Evolutionary conservation across 176 grass and related monocot genomes (phyloP).

Genomic region (Bothriochloa decipiens): DNA sequence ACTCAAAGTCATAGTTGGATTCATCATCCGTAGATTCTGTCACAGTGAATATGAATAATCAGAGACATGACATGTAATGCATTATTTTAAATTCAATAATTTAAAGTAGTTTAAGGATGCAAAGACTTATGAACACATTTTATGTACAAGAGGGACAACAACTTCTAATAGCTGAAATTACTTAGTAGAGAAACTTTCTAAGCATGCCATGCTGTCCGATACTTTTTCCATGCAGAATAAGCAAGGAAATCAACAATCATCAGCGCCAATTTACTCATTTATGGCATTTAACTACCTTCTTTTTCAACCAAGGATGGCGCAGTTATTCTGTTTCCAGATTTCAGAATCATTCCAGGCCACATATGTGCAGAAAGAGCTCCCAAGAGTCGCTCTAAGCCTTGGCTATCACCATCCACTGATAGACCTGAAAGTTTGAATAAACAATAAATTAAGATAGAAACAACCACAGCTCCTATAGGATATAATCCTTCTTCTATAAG

Average conservation of each 20-base stretch:
- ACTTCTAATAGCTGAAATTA: constrained; percentile 2
- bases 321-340: constrained; percentile 81
- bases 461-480: background rate
- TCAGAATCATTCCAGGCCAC: constrained; percentile 99
- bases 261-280: background rate
- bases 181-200: background rate
- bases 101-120: background rate
- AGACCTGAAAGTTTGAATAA: constrained; percentile 58
- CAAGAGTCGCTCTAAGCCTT: constrained; percentile 85
- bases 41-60: constrained; percentile 45
- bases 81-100: background rate
- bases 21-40: constrained; percentile 88
- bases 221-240: constrained; percentile 18
- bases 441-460: constrained; percentile 13
- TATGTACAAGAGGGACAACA: background rate
- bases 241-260: background rate
- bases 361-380: constrained; percentile 92
- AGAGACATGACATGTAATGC: constrained; percentile 12
- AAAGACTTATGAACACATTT: too few species aligned
- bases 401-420: constrained; percentile 90
- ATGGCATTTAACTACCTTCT: constrained; percentile 59
- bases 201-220: constrained; percentile 16
- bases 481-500: background rate
- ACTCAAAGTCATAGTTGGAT: constrained; percentile 76
- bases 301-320: constrained; percentile 72